Conservation (phyloP, 768 basidiomycete species). For the Hygrophoropsis aurantiaca region DNA sequence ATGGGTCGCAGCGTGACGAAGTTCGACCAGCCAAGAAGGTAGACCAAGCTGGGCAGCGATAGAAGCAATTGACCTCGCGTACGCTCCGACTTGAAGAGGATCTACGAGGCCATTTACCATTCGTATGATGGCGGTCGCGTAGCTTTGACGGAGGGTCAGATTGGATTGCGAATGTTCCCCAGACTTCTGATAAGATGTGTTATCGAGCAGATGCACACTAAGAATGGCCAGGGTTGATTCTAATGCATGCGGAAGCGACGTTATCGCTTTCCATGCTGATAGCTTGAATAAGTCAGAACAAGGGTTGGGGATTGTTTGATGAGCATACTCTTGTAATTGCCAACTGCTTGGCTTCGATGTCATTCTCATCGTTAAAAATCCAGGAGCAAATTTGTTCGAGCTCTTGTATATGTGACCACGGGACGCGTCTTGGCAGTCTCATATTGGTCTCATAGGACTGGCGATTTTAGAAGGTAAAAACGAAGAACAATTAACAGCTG, state of each 20-base stretch:
- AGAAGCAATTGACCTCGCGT: constrained; percentile 86
- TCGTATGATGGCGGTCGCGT: constrained; percentile 79
- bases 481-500: too few species aligned
- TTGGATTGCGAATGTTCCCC: constrained; percentile 25
- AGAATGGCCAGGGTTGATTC: constrained; percentile 71
- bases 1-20: constrained; percentile 94
- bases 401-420: constrained; percentile 71
- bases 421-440: constrained; percentile 77
- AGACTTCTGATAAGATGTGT: constrained; percentile 12
- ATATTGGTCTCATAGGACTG: too few species aligned
- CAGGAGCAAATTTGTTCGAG: constrained; percentile 74
- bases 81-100: constrained; percentile 84
- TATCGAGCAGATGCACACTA: constrained; percentile 58
- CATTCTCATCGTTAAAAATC: constrained; percentile 69
- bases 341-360: constrained; percentile 49
- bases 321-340: constrained; percentile 66
- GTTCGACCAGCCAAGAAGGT: constrained; percentile 86
- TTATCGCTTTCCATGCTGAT: constrained; percentile 77
- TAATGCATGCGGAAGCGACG: constrained; percentile 77
- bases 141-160: constrained; percentile 69
- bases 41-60: constrained; percentile 86
- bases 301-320: neutral
- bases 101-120: constrained; percentile 96
- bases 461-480: too few species aligned
- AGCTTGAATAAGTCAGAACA: constrained; percentile 43